phyloP scores from a whole-genome alignment of 352 stramenopile species.

The Thalassiosira hispida region DNA sequence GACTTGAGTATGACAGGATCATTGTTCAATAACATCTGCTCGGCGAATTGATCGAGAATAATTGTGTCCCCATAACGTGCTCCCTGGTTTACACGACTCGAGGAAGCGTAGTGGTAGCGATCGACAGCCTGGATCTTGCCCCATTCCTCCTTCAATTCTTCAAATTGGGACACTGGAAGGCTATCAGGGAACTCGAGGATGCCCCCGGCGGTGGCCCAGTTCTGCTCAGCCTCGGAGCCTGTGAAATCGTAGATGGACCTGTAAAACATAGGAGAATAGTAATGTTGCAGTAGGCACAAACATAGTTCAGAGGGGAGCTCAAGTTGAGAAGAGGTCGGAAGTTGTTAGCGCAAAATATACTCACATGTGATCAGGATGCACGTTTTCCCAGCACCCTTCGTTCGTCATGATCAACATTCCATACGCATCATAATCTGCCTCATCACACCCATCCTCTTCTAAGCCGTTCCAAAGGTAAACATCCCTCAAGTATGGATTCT shows the following conservation, averaged over 20 bases:
- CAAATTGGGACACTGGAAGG: constrained; percentile 52
- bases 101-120: constrained; percentile 40
- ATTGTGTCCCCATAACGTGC: constrained; percentile 59
- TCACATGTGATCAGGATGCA: constrained; percentile 67
- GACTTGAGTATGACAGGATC: constrained; percentile 35
- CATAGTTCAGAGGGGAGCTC: no score
- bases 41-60: constrained; percentile 58
- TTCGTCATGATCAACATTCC: constrained; percentile 64
- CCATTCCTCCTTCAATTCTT: constrained; percentile 29
- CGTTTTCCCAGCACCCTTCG: constrained; percentile 66
- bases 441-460: constrained; percentile 53
- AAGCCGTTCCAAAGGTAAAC: constrained; percentile 63
- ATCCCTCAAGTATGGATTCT: constrained; percentile 58
- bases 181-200: constrained; percentile 53
- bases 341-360: constrained; percentile 39
- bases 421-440: constrained; percentile 42
- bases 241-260: constrained; percentile 66
- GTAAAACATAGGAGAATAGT: neutral
- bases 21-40: constrained; percentile 38
- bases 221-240: constrained; percentile 39
- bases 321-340: no score
- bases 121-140: constrained; percentile 24
- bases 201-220: constrained; percentile 32
- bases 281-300: no score
- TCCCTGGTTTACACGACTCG: constrained; percentile 46